Base-by-base conservation (phyloP, 2,329 filamentous ascomycete genomes). In the Cryphonectria nitschkei region DNA sequence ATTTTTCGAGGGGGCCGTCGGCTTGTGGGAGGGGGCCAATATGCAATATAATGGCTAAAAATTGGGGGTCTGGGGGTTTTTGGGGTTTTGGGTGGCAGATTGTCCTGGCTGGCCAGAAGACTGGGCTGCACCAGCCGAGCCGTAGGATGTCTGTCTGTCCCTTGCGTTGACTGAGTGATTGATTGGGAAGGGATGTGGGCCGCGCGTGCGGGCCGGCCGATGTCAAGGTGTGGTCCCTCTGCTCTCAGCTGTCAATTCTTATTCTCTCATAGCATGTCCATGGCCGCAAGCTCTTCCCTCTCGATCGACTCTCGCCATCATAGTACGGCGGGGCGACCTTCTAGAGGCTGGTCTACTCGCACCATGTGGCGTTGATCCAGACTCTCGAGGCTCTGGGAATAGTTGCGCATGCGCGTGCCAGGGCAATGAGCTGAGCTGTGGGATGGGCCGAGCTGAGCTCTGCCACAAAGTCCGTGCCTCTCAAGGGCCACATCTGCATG, bases 101-200 rank as follows among this genome's bases (percentile, higher is more conserved):
- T 11, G 46, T n/a, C 22, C 16, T 7, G 50, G 50, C 50, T 52
- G 50, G 22, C 29, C 29, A 58, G 16, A 32, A 50, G 22, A 16
- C 29, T 32, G 26, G 54, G 54, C 54, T 34, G 54, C 8, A 4
- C 54, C 4, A 34, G 54, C 54, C 29, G 46, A 34, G 54, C 54
- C 26, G 54, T 56, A 29, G 54, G 19, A 50, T 50, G 46, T 50
- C 29, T 58, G 54, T 58, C 54, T 19, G 52, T 56, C 56, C 56
- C 56, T 61, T 61, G 32, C 56, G 8, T 56, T 7, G 16, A 11
- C 6, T 34, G 16, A n/a, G 22, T 9, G 16, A 50, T 22, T 50
- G 22, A 19, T n/a, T n/a, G 56, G 32, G 6, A n/a, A 50, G 58
- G 58, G 58, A 58, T 58, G 26, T 58, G 29, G 54, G 29, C 46